A percentile compares a stretch with the other conserved stretches of the same genome.
Conservation (phyloP, 768 basidiomycete species). For the Naganishia friedmannii region DNA sequence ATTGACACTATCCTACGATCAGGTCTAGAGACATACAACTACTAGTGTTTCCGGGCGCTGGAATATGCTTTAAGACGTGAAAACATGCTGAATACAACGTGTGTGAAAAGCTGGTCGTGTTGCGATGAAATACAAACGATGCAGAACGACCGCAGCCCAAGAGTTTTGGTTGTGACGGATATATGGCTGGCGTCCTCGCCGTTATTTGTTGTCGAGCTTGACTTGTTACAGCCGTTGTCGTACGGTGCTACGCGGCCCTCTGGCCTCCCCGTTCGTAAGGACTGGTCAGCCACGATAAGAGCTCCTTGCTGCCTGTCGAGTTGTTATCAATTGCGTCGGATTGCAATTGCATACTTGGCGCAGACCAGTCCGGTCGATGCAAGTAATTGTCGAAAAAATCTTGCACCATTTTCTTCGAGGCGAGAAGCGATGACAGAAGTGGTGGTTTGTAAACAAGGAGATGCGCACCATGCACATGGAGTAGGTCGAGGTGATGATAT, state of each 20-base stretch:
- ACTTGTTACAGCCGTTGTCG: not conserved
- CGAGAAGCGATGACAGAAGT: not conserved
- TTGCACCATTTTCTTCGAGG: not conserved
- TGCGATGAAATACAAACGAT: not conserved
- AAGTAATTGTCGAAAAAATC: conserved; percentile 18
- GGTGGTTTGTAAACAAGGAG: not conserved
- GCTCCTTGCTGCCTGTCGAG: conserved; percentile 2
- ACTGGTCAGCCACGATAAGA: conserved; percentile 14
- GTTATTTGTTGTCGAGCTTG: not conserved
- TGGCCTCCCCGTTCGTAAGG: conserved; percentile 5
- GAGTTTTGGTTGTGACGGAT: too few species aligned
- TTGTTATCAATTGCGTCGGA: not conserved
- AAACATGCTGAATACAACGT: not conserved
- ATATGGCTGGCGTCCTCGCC: not conserved
- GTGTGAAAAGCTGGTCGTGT: not conserved
- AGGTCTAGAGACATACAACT: not conserved
- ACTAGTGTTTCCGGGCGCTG: not conserved
- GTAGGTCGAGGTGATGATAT: not conserved
- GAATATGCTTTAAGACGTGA: not conserved
- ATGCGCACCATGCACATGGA: not conserved
- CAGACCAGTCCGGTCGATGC: conserved; percentile 15
- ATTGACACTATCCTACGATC: not conserved
- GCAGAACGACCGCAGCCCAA: not conserved
- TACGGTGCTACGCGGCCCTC: not conserved
- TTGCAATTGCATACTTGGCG: conserved; percentile 13